phyloP scores from a whole-genome alignment of 257 asterid species.

The Solanum tarapatanum region DNA sequence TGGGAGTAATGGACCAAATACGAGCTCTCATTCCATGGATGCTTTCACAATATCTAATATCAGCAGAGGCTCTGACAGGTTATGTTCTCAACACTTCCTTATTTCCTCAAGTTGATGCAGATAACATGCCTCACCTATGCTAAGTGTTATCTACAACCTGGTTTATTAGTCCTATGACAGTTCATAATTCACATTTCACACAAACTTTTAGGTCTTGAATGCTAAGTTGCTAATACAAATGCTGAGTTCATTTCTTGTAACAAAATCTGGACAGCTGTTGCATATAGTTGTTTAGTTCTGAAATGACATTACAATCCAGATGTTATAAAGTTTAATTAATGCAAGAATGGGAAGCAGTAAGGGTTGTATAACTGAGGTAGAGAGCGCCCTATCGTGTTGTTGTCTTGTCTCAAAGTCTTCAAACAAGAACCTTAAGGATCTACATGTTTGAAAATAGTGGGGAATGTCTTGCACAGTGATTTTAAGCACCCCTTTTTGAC shows the following conservation, averaged over 20 bases:
- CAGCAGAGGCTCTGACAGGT: conserved; percentile 67
- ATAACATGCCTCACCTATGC: not conserved
- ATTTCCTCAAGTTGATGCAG: not conserved
- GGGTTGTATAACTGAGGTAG: not conserved
- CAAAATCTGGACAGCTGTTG: not conserved
- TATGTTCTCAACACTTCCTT: conserved; percentile 1
- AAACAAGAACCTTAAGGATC: not conserved
- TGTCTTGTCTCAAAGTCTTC: not conserved
- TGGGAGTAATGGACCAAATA: conserved; percentile 25
- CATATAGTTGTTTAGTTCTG: not conserved
- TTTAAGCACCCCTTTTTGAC: not conserved
- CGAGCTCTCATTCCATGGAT: conserved; percentile 46
- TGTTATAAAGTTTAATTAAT: not conserved
- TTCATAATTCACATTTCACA: not conserved
- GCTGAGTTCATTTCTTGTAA: not conserved
- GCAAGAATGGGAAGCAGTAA: not conserved
- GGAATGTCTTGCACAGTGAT: not conserved
- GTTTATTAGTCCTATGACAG: not conserved
- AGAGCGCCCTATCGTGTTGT: not conserved
- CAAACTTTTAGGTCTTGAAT: not conserved
- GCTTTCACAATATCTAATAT: conserved; percentile 77
- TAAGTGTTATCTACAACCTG: not conserved
- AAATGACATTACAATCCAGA: not conserved
- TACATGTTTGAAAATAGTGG: not conserved
- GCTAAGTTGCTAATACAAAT: not conserved